Percentiles rank a stretch among this genome's conserved stretches.
phyloP scores from a whole-genome alignment of 2,329 filamentous ascomycete genomes.

The Corynespora cassiicola region DNA sequence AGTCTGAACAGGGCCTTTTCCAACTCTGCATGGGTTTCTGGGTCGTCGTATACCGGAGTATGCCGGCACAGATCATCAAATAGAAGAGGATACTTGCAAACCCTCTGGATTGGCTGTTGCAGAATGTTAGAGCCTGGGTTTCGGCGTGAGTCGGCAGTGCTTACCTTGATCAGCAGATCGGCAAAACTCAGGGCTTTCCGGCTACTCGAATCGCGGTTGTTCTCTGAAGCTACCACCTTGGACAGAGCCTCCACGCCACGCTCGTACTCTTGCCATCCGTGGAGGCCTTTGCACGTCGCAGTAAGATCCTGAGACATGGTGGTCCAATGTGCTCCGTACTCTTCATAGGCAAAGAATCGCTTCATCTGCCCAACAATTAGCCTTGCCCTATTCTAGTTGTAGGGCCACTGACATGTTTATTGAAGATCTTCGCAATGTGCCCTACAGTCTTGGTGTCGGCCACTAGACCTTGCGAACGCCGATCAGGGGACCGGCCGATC shows the following conservation, averaged over 20 bases:
- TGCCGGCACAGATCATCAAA: constrained; percentile 83
- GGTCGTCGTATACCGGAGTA: constrained; percentile 85
- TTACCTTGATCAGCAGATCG: constrained; percentile 89
- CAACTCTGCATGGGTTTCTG: constrained; percentile 80
- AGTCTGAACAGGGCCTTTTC: constrained; percentile 75
- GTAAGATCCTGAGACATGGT: constrained; percentile 81
- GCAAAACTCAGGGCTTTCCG: constrained; percentile 82
- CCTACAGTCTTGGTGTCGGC: constrained; percentile 62
- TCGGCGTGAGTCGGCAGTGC: too few species aligned
- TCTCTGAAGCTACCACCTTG: constrained; percentile 74
- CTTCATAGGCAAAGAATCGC: constrained; percentile 85
- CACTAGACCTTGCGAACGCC: constrained; percentile 43
- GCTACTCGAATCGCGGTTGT: constrained; percentile 65
- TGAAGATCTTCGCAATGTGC: constrained; percentile 61
- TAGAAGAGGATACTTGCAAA: constrained; percentile 89
- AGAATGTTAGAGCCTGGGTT: too few species aligned
- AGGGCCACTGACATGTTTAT: constrained; percentile 53
- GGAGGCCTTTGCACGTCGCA: constrained; percentile 70
- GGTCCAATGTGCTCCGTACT: constrained; percentile 90
- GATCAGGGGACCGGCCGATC: constrained; percentile 49
- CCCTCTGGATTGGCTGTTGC: constrained; percentile 81
- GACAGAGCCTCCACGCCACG: constrained; percentile 85
- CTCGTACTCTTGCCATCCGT: constrained; percentile 80
- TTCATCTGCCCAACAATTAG: constrained; percentile 65
- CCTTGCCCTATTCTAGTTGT: constrained; percentile 36